These are phyloP conservation scores for Magnolia kwangsiensis DNA, from an alignment of 164 flowering plant genomes.

Conservation along the genomic window DNA sequence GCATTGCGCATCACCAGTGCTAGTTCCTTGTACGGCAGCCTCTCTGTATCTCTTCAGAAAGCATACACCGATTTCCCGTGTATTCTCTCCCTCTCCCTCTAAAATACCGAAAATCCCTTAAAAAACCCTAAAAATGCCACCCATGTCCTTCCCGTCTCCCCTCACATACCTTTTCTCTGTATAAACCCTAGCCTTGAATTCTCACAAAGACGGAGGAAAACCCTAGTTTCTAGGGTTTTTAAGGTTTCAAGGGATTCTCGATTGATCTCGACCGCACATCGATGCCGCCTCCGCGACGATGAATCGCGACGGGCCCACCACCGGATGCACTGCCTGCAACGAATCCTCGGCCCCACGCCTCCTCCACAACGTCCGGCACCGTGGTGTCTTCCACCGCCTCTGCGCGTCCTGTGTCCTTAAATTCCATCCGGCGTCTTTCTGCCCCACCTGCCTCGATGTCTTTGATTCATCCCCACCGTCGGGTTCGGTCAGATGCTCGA, in stretches of 20 bases:
- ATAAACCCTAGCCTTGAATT: neutral
- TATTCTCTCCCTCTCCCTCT: neutral
- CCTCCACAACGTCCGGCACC: constrained; percentile 27
- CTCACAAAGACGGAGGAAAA: neutral
- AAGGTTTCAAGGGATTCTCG: neutral
- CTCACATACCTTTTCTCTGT: neutral
- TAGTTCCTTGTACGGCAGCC: neutral
- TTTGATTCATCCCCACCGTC: constrained; percentile 27
- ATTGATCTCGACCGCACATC: neutral
- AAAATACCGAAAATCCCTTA: neutral
- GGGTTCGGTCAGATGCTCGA: constrained; percentile 32
- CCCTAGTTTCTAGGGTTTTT: constrained; percentile 2
- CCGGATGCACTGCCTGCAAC: constrained; percentile 29
- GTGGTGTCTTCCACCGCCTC: constrained; percentile 37
- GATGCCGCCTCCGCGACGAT: constrained; percentile 11
- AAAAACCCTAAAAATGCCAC: neutral
- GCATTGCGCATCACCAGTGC: neutral
- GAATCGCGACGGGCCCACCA: constrained; percentile 12
- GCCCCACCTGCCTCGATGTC: constrained; percentile 53
- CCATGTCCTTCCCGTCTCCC: neutral
- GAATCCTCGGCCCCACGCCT: constrained; percentile 19
- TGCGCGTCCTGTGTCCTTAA: constrained; percentile 43
- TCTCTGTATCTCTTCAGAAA: neutral
- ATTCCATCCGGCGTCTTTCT: constrained; percentile 42
- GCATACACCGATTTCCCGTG: neutral